These are phyloP conservation scores for Phaeosphaeriaceae sp. DNA, from an alignment of 2,329 filamentous ascomycete genomes.

Conservation along the genomic window DNA sequence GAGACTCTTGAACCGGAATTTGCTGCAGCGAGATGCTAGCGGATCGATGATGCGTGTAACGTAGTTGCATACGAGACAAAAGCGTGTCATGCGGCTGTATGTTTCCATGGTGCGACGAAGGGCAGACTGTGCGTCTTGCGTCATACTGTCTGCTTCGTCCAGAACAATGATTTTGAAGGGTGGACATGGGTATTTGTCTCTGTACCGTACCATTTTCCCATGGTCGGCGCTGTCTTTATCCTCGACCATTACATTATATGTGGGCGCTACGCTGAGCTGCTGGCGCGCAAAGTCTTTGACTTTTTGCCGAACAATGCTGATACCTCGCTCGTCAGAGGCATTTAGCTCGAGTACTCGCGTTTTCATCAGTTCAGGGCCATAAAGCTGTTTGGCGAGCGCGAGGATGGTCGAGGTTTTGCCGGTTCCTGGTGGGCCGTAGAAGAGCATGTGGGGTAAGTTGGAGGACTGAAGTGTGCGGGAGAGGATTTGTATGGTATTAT, in stretches of 20 bases:
- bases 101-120: constrained; percentile 97
- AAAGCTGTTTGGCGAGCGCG: constrained; percentile 95
- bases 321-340: constrained; percentile 97
- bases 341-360: constrained; percentile 98
- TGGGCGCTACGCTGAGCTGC: constrained; percentile 83
- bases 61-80: constrained; percentile 98
- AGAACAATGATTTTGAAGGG: constrained; percentile 99
- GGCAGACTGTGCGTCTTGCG: constrained; percentile 94
- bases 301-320: constrained; percentile 95
- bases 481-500: constrained; percentile 93
- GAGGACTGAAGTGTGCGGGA: constrained; percentile 92
- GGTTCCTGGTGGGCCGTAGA: constrained; percentile 96
- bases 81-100: constrained; percentile 93
- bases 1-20: constrained; percentile 96
- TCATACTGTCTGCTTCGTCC: constrained; percentile 99
- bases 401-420: constrained; percentile 98
- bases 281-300: constrained; percentile 98
- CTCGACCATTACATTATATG: constrained; percentile 64
- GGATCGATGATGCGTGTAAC: constrained; percentile 98
- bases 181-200: constrained; percentile 82
- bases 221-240: constrained; percentile 35
- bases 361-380: constrained; percentile 91
- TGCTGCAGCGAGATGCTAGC: constrained; percentile 88
- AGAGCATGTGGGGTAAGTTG: constrained; percentile 99
- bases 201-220: constrained; percentile 51